Conservation (phyloP, 208 protist species). For the Herpetomonas samuelpessoai region DNA sequence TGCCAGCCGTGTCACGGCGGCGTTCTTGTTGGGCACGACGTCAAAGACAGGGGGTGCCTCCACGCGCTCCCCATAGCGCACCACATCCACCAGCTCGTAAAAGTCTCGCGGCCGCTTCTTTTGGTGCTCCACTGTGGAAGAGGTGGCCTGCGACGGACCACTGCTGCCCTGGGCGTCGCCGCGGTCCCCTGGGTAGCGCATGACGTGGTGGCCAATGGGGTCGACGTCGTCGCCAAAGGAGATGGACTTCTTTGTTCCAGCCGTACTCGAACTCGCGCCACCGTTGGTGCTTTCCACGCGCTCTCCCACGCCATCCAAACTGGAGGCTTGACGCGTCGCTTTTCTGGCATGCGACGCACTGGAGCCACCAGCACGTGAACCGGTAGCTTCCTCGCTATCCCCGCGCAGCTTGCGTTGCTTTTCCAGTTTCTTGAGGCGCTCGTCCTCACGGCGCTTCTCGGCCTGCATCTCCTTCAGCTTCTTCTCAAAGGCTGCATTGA, state of each 20-base stretch:
- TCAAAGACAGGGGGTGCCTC: slow-evolving; percentile 88
- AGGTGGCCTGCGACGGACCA: too few species aligned
- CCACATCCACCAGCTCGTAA: slow-evolving; percentile 83
- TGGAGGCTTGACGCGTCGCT: too few species aligned
- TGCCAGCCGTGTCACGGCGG: slow-evolving; percentile 64
- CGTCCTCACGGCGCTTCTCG: slow-evolving; percentile 7
- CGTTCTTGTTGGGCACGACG: slow-evolving; percentile 64
- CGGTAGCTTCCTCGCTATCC: slow-evolving; percentile 3
- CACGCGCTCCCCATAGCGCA: slow-evolving; percentile 80
- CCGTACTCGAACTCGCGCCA: neutral
- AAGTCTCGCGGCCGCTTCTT: slow-evolving; percentile 47
- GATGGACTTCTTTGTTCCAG: slow-evolving; percentile 24
- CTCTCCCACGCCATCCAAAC: too few species aligned
- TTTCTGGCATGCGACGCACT: too few species aligned
- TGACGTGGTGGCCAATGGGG: slow-evolving; percentile 22
- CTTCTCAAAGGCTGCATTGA: slow-evolving; percentile 37
- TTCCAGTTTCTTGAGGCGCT: slow-evolving; percentile 14
- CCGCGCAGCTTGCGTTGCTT: slow-evolving; percentile 12
- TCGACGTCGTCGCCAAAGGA: slow-evolving; percentile 36
- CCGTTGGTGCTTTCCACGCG: too few species aligned
- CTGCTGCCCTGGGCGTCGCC: neutral
- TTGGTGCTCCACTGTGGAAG: neutral
- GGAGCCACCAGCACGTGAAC: too few species aligned
- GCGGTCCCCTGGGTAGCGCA: slow-evolving; percentile 35
- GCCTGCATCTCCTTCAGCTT: slow-evolving; percentile 29